phyloP scores from a whole-genome alignment of 2,329 filamentous ascomycete species.

The Diatrype stigma region DNA sequence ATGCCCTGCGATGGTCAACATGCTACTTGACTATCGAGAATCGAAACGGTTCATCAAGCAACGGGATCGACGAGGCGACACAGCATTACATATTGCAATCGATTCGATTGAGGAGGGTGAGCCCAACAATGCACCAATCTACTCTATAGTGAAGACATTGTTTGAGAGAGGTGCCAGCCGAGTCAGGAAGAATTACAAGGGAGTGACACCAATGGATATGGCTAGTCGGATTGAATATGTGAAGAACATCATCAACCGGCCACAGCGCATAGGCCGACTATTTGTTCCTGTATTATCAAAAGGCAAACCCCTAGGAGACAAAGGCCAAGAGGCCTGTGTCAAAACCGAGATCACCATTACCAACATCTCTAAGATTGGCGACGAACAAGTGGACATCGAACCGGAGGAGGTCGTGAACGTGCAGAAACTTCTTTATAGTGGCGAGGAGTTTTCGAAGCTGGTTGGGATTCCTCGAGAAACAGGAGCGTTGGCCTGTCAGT shows the following conservation, averaged over 20 bases:
- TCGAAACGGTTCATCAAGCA: neutral
- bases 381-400: neutral
- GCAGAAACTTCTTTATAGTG: neutral
- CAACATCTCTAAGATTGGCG: neutral
- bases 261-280: neutral
- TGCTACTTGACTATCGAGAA: neutral
- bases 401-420: neutral
- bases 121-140: neutral
- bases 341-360: neutral
- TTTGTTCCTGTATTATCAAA: neutral
- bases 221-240: neutral
- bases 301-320: neutral
- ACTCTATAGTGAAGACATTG: neutral
- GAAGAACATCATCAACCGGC: neutral
- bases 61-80: neutral
- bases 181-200: neutral
- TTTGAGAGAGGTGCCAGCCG: neutral
- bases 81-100: neutral
- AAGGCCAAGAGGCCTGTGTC: neutral
- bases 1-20: neutral
- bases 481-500: neutral
- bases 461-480: neutral
- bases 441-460: neutral
- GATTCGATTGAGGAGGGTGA: neutral
- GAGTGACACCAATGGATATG: neutral